Evolutionary conservation across 2,329 filamentous ascomycete genomes (phyloP).

Genomic region (Balansia obtecta): DNA sequence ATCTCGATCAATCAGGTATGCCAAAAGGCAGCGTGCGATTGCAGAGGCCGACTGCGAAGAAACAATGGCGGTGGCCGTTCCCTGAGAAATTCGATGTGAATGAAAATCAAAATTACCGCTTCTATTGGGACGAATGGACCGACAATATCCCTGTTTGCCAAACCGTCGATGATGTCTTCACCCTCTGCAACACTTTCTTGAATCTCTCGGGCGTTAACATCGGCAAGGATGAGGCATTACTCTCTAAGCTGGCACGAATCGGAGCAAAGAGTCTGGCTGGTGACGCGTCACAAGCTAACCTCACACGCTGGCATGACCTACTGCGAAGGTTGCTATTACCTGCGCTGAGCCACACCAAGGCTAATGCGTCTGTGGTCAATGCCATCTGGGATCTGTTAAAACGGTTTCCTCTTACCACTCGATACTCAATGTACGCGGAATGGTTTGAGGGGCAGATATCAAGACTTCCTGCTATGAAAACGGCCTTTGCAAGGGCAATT

Average conservation of each 20-base stretch:
- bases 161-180: constrained; percentile 79
- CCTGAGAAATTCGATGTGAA: constrained; percentile 65
- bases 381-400: constrained; percentile 77
- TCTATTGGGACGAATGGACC: constrained; percentile 96
- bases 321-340: constrained; percentile 78
- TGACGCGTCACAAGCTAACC: constrained; percentile 59
- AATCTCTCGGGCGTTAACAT: constrained; percentile 83
- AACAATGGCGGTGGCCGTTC: constrained; percentile 70
- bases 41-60: constrained; percentile 45
- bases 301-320: constrained; percentile 70
- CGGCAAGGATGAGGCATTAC: constrained; percentile 64
- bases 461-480: constrained; percentile 61
- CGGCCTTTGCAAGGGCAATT: constrained; percentile 64
- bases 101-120: constrained; percentile 71
- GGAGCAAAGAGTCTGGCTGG: constrained; percentile 61
- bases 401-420: constrained; percentile 59
- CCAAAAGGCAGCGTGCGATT: constrained; percentile 58
- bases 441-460: constrained; percentile 79
- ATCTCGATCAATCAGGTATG: constrained; percentile 51
- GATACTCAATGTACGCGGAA: constrained; percentile 85
- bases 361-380: constrained; percentile 74
- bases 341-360: constrained; percentile 71
- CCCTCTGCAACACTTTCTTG: constrained; percentile 70
- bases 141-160: constrained; percentile 91
- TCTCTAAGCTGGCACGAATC: constrained; percentile 77